Base-by-base conservation (phyloP, 176 grass and related monocot species). In the Dendrocalamus sinicus region DNA sequence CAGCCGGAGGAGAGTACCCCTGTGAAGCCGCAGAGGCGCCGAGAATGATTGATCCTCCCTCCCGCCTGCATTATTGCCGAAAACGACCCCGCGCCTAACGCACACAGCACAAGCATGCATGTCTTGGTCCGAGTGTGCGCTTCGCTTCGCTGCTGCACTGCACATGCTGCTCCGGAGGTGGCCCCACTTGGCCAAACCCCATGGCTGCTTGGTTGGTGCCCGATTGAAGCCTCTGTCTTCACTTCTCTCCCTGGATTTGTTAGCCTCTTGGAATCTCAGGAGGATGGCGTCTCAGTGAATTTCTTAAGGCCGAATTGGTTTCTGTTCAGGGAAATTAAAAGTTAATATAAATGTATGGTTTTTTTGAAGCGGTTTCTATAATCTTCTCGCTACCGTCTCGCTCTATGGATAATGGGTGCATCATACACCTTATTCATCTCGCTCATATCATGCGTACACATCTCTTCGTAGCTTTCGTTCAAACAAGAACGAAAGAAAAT, bases 51-150 rank as follows among this genome's bases (percentile, higher is more conserved):
- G 75, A 20, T 30, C 19, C 9, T 12, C 10, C 67, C 8, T 9
- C 52, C n/a, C 9, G 51, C 51, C 40, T 8, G 84, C 71, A 40
- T 62, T 76, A 70, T 71, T 2, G 53, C 53, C 66, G 74, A 84
- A 55, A 80, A 79, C 37, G 47, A 84, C 87, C 35, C 71, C 23
- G 37, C 46, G 48, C 61, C 74, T 52, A 24, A 77, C 9, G 69
- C 61, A 35, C 40, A 43, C 40, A 43, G 8, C 40, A 39, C 54
- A 26, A 16, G 28, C 22, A 45, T 8, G 71, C 48, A 46, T 46
- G 47, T 39, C 43, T 45, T 47, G 11, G 46, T 47, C 11, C 2
- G 11, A 12, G 10, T 47, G 45, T 12, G 45, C 45, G 45, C 45
- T 3, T 47, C 44, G 44, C 44, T 46, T 46, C 45, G 45, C 45